A percentile compares a stretch with the other conserved stretches of the same genome.
Evolutionary conservation across 495 filamentous ascomycete genomes (phyloP).

Genomic region (Aspergillus avenaceus): DNA sequence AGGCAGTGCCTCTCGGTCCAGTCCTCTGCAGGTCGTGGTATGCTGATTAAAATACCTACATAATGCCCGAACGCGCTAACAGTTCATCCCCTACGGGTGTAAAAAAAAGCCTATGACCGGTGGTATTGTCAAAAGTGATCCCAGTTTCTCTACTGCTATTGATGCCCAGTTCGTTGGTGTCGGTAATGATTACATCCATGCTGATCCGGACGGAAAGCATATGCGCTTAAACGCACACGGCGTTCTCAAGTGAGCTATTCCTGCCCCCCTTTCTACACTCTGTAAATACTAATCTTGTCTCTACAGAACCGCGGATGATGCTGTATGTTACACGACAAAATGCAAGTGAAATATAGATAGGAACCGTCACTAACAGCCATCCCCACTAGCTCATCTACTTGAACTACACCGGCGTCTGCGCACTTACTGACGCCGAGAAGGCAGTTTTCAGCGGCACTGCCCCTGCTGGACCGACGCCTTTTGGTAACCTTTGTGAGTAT

Average conservation of each 20-base stretch:
- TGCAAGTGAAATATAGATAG: neutral
- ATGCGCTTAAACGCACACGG: constrained; percentile 50
- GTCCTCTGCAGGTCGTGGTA: constrained; percentile 22
- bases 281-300: neutral
- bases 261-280: neutral
- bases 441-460: constrained; percentile 40
- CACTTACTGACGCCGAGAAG: constrained; percentile 28
- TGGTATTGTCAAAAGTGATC: constrained; percentile 38
- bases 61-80: too few relatives aligned
- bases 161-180: constrained; percentile 45
- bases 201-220: constrained; percentile 42
- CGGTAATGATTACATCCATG: constrained; percentile 51
- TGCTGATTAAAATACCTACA: neutral
- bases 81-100: too few relatives aligned
- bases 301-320: constrained; percentile 24
- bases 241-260: constrained; percentile 31
- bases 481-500: constrained; percentile 55
- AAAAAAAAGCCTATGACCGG: constrained; percentile 40
- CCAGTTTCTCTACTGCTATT: constrained; percentile 36
- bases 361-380: neutral
- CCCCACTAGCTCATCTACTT: constrained; percentile 35
- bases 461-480: constrained; percentile 48
- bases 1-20: constrained; percentile 20
- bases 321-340: constrained; percentile 13
- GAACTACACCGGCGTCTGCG: constrained; percentile 48